Evolutionary conservation across 2,329 filamentous ascomycete genomes (phyloP), one percentile per base, ranked within the genome.

Genomic region (Fusarium coffeatum): DNA sequence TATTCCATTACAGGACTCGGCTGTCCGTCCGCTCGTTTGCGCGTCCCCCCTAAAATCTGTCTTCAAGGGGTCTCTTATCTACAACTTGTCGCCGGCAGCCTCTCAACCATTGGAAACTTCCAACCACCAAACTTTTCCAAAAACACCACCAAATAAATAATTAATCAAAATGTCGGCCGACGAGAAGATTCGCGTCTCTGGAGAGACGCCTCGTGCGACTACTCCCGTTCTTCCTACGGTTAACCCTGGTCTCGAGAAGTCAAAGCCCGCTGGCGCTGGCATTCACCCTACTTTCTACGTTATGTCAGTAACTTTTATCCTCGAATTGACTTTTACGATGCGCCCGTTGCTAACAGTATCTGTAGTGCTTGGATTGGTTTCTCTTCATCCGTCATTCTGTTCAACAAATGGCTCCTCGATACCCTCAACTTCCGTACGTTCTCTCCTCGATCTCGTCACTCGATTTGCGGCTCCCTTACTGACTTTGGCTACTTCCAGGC

Each of bases 341-440:
- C 55, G 40, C 42, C 40, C 11, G 15, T 43, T 59, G 58, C 68
- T 74, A 62, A 74, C 61, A 13, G 41, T 34, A 18, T 40, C n/a
- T 55, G 43, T 80, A 97, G 94, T 76, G 86, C 90, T 74, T 99
- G 96, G 96, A 98, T 99, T 78, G 85, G 90, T 64, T 87, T 98
- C 80, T 97, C 93, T 78, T 97, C 94, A 45, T 93, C 92, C 76
- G 94, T 98, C 78, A 99, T 99, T 80, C 86, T 99, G 68, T 98
- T 98, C 91, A 98, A 99, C 90, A 99, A 99, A 89, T 97, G 93
- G 89, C 93, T 99, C 77, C 88, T 98, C 68, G 90, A 95, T 77
- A 94, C 91, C 41, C 87, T 91, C 69, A 87, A 93, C 69, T 98
- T 98, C 85, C 88, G 82, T 83, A 81, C 73, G 81, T 75, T 47